phyloP scores from a whole-genome alignment of 2,329 filamentous ascomycete genomes.

The Aspergillus thermomutatus region DNA sequence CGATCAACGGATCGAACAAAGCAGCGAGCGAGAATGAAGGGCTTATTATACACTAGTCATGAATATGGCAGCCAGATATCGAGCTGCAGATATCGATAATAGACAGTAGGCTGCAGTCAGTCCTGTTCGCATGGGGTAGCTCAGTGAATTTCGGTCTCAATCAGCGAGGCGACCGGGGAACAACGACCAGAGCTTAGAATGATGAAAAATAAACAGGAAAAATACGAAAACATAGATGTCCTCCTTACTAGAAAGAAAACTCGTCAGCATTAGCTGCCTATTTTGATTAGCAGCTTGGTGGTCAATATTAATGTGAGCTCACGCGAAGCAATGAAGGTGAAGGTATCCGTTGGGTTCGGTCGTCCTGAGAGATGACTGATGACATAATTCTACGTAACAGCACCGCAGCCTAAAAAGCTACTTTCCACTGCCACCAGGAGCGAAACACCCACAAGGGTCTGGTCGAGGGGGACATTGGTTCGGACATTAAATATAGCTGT shows the following conservation, averaged over 20 bases:
- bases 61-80: conserved; percentile 17
- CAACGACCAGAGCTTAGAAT: conserved; percentile 4
- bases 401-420: conserved; percentile 17
- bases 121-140: conserved; percentile 24
- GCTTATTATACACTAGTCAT: conserved; percentile 18
- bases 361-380: conserved; percentile 20
- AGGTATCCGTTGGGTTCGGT: conserved; percentile 12
- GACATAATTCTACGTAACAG: conserved; percentile 27
- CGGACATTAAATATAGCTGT: too few relatives aligned
- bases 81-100: conserved; percentile 18
- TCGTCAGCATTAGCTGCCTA: conserved; percentile 4
- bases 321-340: conserved; percentile 16
- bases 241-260: not conserved
- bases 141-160: conserved; percentile 8
- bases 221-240: not conserved
- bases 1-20: not conserved
- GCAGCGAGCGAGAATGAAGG: not conserved
- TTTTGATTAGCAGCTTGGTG: conserved; percentile 7
- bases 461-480: not conserved
- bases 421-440: not conserved
- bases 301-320: conserved; percentile 14
- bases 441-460: not conserved
- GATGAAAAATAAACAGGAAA: not conserved
- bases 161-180: conserved; percentile 14
- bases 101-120: conserved; percentile 23